A percentile compares a stretch with the other conserved stretches of the same genome.
Evolutionary conservation across 805 yeast species (phyloP).

Genomic region (Kazachstania taianensis): DNA sequence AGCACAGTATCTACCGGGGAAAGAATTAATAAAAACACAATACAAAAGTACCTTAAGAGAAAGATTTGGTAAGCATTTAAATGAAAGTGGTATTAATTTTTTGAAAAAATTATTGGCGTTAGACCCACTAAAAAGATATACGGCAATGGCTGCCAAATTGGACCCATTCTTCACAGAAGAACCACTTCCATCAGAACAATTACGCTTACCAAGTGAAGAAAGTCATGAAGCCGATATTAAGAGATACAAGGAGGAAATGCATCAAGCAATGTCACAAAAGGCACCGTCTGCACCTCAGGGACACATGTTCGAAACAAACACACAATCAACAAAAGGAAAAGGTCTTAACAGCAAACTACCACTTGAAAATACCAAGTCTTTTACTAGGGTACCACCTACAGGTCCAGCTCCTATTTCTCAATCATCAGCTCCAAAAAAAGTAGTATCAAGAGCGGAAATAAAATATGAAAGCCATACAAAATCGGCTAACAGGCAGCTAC

Average conservation of each 20-base stretch:
- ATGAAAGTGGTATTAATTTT: conserved; percentile 39
- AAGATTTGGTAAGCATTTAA: conserved; percentile 36
- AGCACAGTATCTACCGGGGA: conserved; percentile 45
- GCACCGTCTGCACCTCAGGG: conserved; percentile 29
- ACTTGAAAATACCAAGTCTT: neutral
- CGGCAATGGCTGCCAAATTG: conserved; percentile 67
- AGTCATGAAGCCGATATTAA: conserved; percentile 82
- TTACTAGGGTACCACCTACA: conserved; percentile 1
- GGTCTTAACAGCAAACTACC: neutral
- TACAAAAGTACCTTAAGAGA: conserved; percentile 37
- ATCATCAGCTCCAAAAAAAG: no score
- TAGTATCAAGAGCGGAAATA: no score
- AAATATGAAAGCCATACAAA: no score
- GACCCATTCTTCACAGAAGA: conserved; percentile 58
- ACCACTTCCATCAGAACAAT: conserved; percentile 54
- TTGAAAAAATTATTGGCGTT: conserved; percentile 52
- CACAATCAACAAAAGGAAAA: neutral
- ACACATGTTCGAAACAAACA: conserved; percentile 15
- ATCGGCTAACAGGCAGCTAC: no score
- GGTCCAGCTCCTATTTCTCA: conserved; percentile 4
- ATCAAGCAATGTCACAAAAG: conserved; percentile 25
- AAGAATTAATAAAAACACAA: conserved; percentile 30
- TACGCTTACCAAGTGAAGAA: conserved; percentile 64
- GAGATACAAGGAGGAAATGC: conserved; percentile 38
- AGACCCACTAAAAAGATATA: conserved; percentile 63